A percentile compares a stretch with the other conserved stretches of the same genome.
Evolutionary conservation across 768 basidiomycete genomes (phyloP).

Genomic region (Lactifluus hygrophoroides): DNA sequence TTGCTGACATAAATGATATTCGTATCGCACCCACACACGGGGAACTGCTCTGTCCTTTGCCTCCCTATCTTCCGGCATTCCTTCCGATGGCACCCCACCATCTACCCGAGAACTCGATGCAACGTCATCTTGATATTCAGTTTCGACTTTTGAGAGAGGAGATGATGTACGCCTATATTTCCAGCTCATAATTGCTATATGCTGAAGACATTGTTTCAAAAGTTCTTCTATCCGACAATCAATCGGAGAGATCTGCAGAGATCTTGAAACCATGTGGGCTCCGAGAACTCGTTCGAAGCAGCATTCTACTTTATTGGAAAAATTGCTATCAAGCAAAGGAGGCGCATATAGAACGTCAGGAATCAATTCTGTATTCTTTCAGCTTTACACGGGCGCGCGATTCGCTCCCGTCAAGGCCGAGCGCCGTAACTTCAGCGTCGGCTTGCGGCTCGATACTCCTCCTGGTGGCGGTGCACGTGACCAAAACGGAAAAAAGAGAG

Average conservation of each 20-base stretch:
- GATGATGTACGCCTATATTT: slow-evolving; percentile 38
- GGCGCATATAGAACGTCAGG: slow-evolving; percentile 46
- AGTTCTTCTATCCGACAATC: slow-evolving; percentile 22
- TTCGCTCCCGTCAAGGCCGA: slow-evolving; percentile 43
- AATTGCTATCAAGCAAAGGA: slow-evolving; percentile 43
- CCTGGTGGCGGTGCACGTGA: slow-evolving; percentile 47
- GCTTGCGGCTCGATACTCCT: slow-evolving; percentile 43
- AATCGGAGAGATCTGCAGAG: slow-evolving; percentile 16
- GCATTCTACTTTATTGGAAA: slow-evolving; percentile 33
- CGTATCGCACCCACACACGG: slow-evolving; percentile 62
- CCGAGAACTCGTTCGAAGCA: neutral
- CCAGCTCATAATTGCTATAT: neutral
- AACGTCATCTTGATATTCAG: slow-evolving; percentile 61
- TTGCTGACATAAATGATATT: slow-evolving; percentile 44
- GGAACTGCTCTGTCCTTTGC: slow-evolving; percentile 43
- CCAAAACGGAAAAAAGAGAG: slow-evolving; percentile 31
- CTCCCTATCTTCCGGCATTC: slow-evolving; percentile 56
- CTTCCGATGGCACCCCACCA: slow-evolving; percentile 55
- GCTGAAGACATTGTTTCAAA: neutral
- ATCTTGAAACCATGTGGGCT: slow-evolving; percentile 16
- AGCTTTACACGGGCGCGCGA: slow-evolving; percentile 47
- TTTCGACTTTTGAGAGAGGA: slow-evolving; percentile 72
- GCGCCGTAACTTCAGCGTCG: slow-evolving; percentile 42
- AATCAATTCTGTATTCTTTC: slow-evolving; percentile 48
- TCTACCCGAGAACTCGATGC: slow-evolving; percentile 48